Evolutionary conservation across 768 basidiomycete genomes (phyloP).

Genomic region (Kwoniella mangroviensis): DNA sequence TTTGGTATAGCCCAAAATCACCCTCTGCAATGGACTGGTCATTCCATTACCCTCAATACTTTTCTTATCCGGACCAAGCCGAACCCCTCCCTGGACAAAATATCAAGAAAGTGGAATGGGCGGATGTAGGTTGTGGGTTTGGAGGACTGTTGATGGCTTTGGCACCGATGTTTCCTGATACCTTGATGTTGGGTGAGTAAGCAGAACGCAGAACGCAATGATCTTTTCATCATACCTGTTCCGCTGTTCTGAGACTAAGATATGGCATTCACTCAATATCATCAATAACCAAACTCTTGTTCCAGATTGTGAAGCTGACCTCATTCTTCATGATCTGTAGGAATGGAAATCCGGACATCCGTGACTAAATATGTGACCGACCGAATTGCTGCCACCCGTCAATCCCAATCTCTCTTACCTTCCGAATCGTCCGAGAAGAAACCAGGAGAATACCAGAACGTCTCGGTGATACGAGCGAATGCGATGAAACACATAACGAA

Average conservation of each 20-base stretch:
- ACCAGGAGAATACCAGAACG: constrained; percentile 66
- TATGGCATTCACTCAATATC: no score
- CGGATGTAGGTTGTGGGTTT: constrained; percentile 97
- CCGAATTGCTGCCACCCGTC: constrained; percentile 88
- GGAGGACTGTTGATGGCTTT: constrained; percentile 89
- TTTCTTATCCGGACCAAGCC: constrained; percentile 29
- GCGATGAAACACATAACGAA: constrained; percentile 99
- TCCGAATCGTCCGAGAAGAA: constrained; percentile 31
- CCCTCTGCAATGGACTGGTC: constrained; percentile 81
- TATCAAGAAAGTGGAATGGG: constrained; percentile 79
- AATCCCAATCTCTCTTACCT: constrained; percentile 45
- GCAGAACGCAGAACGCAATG: no score
- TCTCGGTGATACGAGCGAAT: constrained; percentile 92
- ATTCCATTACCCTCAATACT: constrained; percentile 77
- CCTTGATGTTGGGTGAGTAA: constrained; percentile 81
- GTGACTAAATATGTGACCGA: constrained; percentile 96
- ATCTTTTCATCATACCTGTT: no score
- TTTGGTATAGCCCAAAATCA: constrained; percentile 53
- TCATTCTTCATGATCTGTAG: constrained; percentile 59
- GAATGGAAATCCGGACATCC: constrained; percentile 95
- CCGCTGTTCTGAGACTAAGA: no score
- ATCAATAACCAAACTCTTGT: no score
- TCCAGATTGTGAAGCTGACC: no score
- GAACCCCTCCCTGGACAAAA: constrained; percentile 3
- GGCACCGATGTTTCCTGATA: constrained; percentile 87